Conservation (phyloP, 345 rosid species). For the Boechera retrofracta region DNA sequence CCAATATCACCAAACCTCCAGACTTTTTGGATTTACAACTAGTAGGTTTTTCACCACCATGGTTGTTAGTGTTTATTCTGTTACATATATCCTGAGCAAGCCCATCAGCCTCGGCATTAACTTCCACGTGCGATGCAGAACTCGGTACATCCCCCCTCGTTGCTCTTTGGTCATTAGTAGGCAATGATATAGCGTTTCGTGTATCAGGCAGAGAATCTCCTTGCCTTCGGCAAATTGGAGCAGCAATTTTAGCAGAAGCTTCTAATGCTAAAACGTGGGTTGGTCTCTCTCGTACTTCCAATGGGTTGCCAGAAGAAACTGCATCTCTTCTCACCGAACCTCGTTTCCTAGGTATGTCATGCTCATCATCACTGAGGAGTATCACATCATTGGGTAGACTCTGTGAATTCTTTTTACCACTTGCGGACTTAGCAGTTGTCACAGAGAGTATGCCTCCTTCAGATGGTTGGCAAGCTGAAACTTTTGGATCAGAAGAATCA, state of each 20-base stretch:
- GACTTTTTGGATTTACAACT: constrained; percentile 53
- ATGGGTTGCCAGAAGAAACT: constrained; percentile 29
- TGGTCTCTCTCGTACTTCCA: constrained; percentile 32
- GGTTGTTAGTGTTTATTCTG: constrained; percentile 39
- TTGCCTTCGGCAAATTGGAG: constrained; percentile 41
- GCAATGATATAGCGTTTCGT: constrained; percentile 43
- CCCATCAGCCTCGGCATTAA: constrained; percentile 46
- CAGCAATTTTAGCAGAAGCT: constrained; percentile 32
- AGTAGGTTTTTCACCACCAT: constrained; percentile 41
- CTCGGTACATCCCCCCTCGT: constrained; percentile 41
- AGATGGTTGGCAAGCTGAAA: constrained; percentile 47
- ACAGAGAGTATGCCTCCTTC: constrained; percentile 48
- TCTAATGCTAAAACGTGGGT: constrained; percentile 44
- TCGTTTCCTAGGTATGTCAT: constrained; percentile 57
- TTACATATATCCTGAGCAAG: constrained; percentile 45
- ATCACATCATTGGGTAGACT: constrained; percentile 55
- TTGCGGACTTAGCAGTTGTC: constrained; percentile 40
- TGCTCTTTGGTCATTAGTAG: constrained; percentile 48
- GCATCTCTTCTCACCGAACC: constrained; percentile 42
- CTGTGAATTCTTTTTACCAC: constrained; percentile 48
- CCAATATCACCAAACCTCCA: constrained; percentile 49
- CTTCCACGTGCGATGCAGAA: constrained; percentile 43
- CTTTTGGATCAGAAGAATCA: constrained; percentile 47
- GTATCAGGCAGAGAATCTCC: constrained; percentile 46
- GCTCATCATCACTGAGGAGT: constrained; percentile 85